Conservation (phyloP, 2,329 filamentous ascomycete species). For the Alternaria gaisen region DNA sequence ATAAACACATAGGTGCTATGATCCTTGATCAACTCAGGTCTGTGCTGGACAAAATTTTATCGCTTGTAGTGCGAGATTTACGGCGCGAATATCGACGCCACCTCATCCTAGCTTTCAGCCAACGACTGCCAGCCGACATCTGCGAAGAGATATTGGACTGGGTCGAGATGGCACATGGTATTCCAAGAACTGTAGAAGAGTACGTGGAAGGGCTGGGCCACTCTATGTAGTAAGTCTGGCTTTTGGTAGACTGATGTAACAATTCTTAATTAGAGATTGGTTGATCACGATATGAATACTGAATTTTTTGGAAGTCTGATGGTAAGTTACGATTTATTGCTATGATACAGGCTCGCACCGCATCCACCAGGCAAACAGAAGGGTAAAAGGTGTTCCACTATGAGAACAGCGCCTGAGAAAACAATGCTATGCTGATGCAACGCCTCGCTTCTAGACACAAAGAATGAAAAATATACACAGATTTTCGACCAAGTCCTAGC, state of each 20-base stretch:
- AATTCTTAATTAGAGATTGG: not conserved
- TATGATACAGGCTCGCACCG: not conserved
- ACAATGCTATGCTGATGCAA: not conserved
- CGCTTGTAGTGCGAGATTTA: not conserved
- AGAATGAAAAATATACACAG: constrained; percentile 2
- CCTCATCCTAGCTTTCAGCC: not conserved
- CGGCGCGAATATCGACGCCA: not conserved
- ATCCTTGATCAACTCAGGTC: not conserved
- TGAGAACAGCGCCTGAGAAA: not conserved
- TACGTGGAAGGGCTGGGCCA: not conserved
- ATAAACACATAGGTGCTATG: not conserved
- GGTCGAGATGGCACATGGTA: not conserved
- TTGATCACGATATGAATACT: not conserved
- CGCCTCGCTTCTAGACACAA: not conserved
- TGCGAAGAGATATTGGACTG: not conserved
- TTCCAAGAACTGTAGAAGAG: not conserved
- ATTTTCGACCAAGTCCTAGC: not conserved
- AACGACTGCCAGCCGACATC: not conserved
- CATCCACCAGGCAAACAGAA: constrained; percentile 1
- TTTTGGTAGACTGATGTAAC: not conserved
- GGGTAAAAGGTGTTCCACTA: not conserved
- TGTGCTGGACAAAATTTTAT: not conserved
- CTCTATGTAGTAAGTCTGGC: not conserved
- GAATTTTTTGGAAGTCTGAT: not conserved
- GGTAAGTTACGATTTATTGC: not conserved